Percentiles rank a stretch among this genome's conserved stretches.
Evolutionary conservation across 352 stramenopile species (phyloP).

Genomic region (Phytophthora ohioensis): DNA sequence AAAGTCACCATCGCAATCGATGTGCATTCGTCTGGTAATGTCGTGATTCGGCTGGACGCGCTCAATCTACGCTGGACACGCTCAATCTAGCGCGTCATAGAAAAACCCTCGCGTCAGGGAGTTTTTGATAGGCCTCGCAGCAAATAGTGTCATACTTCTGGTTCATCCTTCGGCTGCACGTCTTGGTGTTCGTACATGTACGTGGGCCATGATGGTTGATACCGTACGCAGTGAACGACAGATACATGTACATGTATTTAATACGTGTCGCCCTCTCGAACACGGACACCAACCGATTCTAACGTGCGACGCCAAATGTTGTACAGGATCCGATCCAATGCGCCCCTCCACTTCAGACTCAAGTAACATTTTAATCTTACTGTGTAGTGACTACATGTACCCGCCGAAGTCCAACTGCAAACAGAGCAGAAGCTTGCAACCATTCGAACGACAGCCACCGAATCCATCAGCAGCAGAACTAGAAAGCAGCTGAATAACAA

Average conservation of each 20-base stretch:
- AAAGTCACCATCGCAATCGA: conserved; percentile 5
- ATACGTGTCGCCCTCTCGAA: background rate
- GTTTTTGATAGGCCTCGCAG: no score
- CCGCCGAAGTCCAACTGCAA: background rate
- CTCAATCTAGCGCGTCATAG: background rate
- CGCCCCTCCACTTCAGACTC: background rate
- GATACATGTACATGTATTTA: background rate
- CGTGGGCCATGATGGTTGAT: no score
- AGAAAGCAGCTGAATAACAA: background rate
- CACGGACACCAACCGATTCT: background rate
- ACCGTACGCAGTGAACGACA: no score
- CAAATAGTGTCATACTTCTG: no score
- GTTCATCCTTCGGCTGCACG: no score
- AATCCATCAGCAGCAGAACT: background rate
- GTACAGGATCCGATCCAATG: background rate
- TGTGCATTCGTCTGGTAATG: background rate
- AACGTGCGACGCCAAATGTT: conserved; percentile 5
- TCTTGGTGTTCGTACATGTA: no score
- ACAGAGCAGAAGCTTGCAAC: background rate
- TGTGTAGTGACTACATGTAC: background rate
- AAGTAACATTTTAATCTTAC: no score
- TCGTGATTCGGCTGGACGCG: background rate
- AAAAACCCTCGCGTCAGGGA: no score
- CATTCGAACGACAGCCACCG: background rate
- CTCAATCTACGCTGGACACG: background rate